These are phyloP conservation scores for Sechiopsis laciniata DNA, from an alignment of 306 rosid species.

Conservation along the genomic window DNA sequence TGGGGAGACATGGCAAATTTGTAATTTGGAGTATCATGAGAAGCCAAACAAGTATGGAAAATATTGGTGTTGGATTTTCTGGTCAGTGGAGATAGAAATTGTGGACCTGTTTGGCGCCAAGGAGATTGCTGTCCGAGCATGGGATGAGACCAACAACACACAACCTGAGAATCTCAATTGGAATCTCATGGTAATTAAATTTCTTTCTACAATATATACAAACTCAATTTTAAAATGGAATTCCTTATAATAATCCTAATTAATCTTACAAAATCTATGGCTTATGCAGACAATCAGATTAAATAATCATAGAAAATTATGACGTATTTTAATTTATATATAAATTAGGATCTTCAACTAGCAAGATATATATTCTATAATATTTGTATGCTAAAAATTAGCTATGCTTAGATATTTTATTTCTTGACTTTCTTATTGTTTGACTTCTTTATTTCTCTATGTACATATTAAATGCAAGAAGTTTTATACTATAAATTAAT, in stretches of 20 bases:
- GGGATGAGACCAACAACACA: conserved; percentile 80
- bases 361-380: no score
- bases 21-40: conserved; percentile 52
- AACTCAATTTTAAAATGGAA: no score
- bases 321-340: neutral
- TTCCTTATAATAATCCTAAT: no score
- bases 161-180: conserved; percentile 83
- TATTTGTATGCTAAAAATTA: no score
- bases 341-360: neutral
- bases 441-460: no score
- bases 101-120: conserved; percentile 52
- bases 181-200: conserved; percentile 61
- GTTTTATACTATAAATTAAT: neutral
- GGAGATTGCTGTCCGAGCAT: conserved; percentile 71
- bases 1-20: conserved; percentile 71
- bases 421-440: neutral
- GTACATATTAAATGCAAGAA: neutral
- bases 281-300: neutral
- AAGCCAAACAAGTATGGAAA: conserved; percentile 70
- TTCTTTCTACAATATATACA: no score
- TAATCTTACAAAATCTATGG: neutral
- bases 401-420: no score
- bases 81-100: conserved; percentile 71
- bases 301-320: neutral
- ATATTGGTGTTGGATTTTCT: conserved; percentile 92